These are phyloP conservation scores for Hansfordia pulvinata DNA, from an alignment of 2,329 filamentous ascomycete species.

Conservation along the genomic window DNA sequence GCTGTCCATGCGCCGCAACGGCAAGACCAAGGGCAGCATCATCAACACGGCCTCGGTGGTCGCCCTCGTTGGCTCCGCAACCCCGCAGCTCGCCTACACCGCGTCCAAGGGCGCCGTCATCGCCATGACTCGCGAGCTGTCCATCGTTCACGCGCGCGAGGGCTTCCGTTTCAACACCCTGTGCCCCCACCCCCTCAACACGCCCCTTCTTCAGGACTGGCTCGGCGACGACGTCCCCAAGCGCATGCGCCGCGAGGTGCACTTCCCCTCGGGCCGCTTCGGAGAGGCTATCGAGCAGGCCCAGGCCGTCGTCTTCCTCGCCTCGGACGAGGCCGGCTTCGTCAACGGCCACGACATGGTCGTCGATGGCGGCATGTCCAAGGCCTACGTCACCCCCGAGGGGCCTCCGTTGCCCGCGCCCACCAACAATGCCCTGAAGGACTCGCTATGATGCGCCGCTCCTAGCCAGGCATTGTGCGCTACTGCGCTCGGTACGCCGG, in stretches of 20 bases:
- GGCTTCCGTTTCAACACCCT: conserved; percentile 81
- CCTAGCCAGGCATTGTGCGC: too few species aligned
- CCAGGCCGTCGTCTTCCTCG: conserved; percentile 75
- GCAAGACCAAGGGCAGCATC: conserved; percentile 67
- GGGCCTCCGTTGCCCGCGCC: conserved; percentile 40
- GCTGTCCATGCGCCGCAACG: conserved; percentile 62
- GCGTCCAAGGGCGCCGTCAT: conserved; percentile 88
- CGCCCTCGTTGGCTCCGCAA: conserved; percentile 73
- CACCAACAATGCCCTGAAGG: conserved; percentile 44
- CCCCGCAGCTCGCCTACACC: conserved; percentile 84
- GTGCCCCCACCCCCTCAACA: conserved; percentile 86
- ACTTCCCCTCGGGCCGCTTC: conserved; percentile 80
- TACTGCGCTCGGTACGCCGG: too few species aligned
- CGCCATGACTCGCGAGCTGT: conserved; percentile 78
- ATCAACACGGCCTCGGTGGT: conserved; percentile 91
- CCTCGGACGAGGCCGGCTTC: conserved; percentile 79
- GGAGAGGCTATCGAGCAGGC: conserved; percentile 92
- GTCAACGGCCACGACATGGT: conserved; percentile 88
- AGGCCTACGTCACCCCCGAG: conserved; percentile 67
- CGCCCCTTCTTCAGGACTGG: conserved; percentile 84
- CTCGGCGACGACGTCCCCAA: conserved; percentile 77
- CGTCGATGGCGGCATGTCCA: conserved; percentile 91
- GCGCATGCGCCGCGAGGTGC: conserved; percentile 69
- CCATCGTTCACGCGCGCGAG: conserved; percentile 84
- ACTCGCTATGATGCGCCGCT: conserved; percentile 28